Evolutionary conservation across 805 yeast species (phyloP).

Genomic region (Yamadazyma kitorensis): DNA sequence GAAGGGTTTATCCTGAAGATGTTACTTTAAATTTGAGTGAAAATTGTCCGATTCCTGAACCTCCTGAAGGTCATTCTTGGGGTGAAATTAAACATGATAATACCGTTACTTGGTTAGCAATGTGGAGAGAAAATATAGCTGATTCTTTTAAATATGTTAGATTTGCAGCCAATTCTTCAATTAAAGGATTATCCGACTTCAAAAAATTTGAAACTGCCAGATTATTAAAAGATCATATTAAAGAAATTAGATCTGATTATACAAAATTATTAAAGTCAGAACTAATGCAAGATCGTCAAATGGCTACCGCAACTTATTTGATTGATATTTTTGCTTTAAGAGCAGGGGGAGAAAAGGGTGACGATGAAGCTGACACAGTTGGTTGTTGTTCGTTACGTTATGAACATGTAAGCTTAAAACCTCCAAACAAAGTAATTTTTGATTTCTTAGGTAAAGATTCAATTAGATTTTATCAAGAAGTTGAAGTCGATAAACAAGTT

Average conservation of each 20-base stretch:
- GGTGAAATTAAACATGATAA: slow-evolving; percentile 86
- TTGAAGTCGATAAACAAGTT: slow-evolving; percentile 87
- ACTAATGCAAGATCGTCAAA: slow-evolving; percentile 81
- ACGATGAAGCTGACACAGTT: slow-evolving; percentile 97
- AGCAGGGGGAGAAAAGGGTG: slow-evolving; percentile 98
- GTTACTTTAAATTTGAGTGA: slow-evolving; percentile 78
- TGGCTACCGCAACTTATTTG: slow-evolving; percentile 90
- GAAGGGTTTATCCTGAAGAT: slow-evolving; percentile 85
- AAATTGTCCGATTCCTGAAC: slow-evolving; percentile 68
- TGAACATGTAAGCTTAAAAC: slow-evolving; percentile 83
- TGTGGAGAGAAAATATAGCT: slow-evolving; percentile 93
- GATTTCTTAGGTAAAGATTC: slow-evolving; percentile 97
- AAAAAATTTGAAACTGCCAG: slow-evolving; percentile 94
- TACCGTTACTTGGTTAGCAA: slow-evolving; percentile 92
- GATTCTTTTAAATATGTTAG: slow-evolving; percentile 84
- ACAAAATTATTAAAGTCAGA: slow-evolving; percentile 63
- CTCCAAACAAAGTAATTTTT: slow-evolving; percentile 82
- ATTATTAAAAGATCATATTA: slow-evolving; percentile 71
- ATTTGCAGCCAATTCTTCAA: slow-evolving; percentile 84
- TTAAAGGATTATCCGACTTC: slow-evolving; percentile 87
- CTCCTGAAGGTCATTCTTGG: slow-evolving; percentile 90
- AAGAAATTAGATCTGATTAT: slow-evolving; percentile 72
- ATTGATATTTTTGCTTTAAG: slow-evolving; percentile 92
- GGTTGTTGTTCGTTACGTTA: slow-evolving; percentile 94
- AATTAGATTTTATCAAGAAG: slow-evolving; percentile 87